Evolutionary conservation across 441 rosid genomes (phyloP).

Genomic region (Gossypium lobatum): DNA sequence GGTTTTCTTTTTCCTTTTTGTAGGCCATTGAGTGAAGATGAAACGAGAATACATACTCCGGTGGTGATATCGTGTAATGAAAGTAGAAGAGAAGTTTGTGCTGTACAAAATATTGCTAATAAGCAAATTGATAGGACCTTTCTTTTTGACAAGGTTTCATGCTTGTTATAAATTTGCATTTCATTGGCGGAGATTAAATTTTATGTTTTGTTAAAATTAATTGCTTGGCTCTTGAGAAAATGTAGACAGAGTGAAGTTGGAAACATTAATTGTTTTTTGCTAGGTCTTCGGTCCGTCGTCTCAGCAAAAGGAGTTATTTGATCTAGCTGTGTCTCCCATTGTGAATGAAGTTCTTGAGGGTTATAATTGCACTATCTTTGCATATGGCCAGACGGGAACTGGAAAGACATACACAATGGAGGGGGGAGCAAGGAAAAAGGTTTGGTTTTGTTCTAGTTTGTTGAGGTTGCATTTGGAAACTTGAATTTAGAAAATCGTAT

Average conservation of each 20-base stretch:
- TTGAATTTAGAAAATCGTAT: neutral
- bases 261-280: too few relatives aligned
- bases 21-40: constrained; percentile 80
- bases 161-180: too few relatives aligned
- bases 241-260: too few relatives aligned
- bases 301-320: constrained; percentile 76
- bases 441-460: constrained; percentile 14
- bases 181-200: too few relatives aligned
- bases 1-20: neutral
- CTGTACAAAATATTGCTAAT: constrained; percentile 80
- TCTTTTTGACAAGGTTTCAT: constrained; percentile 78
- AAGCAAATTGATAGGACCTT: constrained; percentile 96
- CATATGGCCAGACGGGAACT: constrained; percentile 98
- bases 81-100: constrained; percentile 73
- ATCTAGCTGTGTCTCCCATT: constrained; percentile 82
- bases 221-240: too few relatives aligned
- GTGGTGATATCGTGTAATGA: constrained; percentile 86
- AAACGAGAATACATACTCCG: constrained; percentile 63
- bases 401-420: constrained; percentile 99
- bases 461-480: neutral
- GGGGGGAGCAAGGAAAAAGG: constrained; percentile 97
- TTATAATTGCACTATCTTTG: constrained; percentile 96
- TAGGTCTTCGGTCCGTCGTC: constrained; percentile 96
- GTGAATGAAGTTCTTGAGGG: constrained; percentile 96
- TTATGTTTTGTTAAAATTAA: too few relatives aligned